These are phyloP conservation scores for Diaporthe citrichinensis DNA, from an alignment of 2,329 filamentous ascomycete genomes.

Conservation along the genomic window DNA sequence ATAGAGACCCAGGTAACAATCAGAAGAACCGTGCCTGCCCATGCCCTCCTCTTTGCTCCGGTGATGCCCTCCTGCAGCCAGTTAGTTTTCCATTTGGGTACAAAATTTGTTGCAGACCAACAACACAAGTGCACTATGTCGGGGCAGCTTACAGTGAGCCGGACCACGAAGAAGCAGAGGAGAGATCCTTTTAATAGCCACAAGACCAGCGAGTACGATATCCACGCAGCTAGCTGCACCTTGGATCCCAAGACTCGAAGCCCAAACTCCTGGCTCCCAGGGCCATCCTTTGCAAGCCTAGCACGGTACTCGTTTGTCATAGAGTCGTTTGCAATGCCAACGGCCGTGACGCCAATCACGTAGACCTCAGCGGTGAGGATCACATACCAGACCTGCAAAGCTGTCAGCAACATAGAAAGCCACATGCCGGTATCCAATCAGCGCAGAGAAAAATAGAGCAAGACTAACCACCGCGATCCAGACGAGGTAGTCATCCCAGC, in stretches of 20 bases:
- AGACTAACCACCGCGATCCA: conserved; percentile 42
- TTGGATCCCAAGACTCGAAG: conserved; percentile 68
- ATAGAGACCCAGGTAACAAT: conserved; percentile 63
- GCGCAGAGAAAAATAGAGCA: background rate
- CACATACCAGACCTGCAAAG: background rate
- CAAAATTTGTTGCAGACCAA: background rate
- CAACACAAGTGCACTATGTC: background rate
- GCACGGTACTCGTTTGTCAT: conserved; percentile 67
- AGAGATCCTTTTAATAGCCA: conserved; percentile 71
- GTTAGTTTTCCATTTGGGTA: background rate
- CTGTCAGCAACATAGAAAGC: background rate
- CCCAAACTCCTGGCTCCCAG: conserved; percentile 29
- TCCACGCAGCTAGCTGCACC: conserved; percentile 69
- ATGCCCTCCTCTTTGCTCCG: conserved; percentile 54
- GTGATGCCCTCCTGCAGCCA: conserved; percentile 51
- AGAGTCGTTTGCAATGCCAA: conserved; percentile 69
- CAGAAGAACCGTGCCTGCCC: conserved; percentile 65
- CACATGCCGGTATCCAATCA: background rate
- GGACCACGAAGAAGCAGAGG: conserved; percentile 66
- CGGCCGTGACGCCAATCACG: conserved; percentile 30
- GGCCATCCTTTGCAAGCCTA: conserved; percentile 49
- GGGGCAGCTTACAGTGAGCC: conserved; percentile 58
- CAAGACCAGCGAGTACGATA: conserved; percentile 65
- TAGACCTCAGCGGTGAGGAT: conserved; percentile 16
- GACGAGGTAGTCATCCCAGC: conserved; percentile 50